Evolutionary conservation across 257 asterid species (phyloP).

Genomic region (Lantana camara): DNA sequence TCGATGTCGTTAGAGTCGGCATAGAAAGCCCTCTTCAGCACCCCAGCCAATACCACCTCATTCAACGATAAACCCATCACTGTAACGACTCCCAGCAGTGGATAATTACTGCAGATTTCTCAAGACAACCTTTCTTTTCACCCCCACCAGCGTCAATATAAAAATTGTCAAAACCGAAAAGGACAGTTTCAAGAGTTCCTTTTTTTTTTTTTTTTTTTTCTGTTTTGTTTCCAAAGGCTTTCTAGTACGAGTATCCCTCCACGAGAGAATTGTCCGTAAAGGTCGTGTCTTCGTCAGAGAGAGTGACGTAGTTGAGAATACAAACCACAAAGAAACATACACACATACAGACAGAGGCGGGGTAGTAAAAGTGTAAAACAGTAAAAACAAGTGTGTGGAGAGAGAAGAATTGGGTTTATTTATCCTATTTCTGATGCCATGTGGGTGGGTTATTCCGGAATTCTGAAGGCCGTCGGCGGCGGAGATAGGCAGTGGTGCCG

Average conservation of each 20-base stretch:
- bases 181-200: not conserved
- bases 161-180: conserved; percentile 5
- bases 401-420: not conserved
- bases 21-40: conserved; percentile 51
- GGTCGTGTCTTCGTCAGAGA: not conserved
- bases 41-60: conserved; percentile 44
- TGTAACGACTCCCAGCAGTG: not conserved
- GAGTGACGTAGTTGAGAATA: conserved; percentile 18
- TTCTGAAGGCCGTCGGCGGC: conserved; percentile 10
- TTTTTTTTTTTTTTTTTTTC: no score
- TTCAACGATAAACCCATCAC: conserved; percentile 43
- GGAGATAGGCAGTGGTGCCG: conserved; percentile 9
- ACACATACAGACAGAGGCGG: not conserved
- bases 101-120: not conserved
- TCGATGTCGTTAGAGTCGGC: conserved; percentile 72
- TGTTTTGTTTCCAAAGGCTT: not conserved
- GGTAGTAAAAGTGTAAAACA: not conserved
- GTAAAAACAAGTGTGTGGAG: not conserved
- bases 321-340: not conserved
- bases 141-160: not conserved
- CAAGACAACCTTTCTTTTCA: not conserved
- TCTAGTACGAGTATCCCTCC: conserved; percentile 1
- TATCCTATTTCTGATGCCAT: conserved; percentile 29
- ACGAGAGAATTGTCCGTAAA: not conserved
- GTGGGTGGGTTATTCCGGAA: conserved; percentile 19